A percentile compares a stretch with the other conserved stretches of the same genome.
Evolutionary conservation across 345 rosid genomes (phyloP).

Genomic region (Hypericum perforatum): DNA sequence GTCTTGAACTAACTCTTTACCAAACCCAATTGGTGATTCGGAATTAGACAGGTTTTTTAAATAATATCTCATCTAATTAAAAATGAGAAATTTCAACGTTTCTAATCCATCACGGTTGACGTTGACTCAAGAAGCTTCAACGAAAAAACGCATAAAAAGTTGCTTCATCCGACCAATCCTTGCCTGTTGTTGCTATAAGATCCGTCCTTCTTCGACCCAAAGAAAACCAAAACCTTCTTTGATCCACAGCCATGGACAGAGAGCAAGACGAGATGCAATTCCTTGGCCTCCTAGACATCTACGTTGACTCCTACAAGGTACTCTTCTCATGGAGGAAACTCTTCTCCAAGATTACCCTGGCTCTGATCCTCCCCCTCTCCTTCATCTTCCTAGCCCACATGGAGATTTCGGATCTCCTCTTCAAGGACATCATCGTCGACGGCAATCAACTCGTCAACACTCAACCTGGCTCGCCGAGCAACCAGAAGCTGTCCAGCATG

Average conservation of each 20-base stretch:
- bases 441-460: slow-evolving; percentile 19
- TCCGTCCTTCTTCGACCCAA: too few relatives aligned
- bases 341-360: slow-evolving; percentile 36
- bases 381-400: slow-evolving; percentile 42
- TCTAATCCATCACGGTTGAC: too few relatives aligned
- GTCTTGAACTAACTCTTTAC: too few relatives aligned
- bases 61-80: too few relatives aligned
- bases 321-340: slow-evolving; percentile 33
- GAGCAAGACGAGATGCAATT: slow-evolving; percentile 57
- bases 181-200: too few relatives aligned
- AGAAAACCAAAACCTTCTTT: neutral
- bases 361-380: slow-evolving; percentile 45
- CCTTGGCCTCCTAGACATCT: slow-evolving; percentile 34
- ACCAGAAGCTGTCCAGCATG: slow-evolving; percentile 18
- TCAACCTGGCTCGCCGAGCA: slow-evolving; percentile 11
- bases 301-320: slow-evolving; percentile 35
- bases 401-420: slow-evolving; percentile 24
- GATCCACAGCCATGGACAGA: slow-evolving; percentile 26
- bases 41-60: too few relatives aligned
- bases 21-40: too few relatives aligned
- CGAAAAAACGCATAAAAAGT: too few relatives aligned
- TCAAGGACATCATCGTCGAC: slow-evolving; percentile 12
- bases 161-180: too few relatives aligned
- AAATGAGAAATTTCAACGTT: too few relatives aligned
- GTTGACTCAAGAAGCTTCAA: too few relatives aligned